Evolutionary conservation across 2,329 filamentous ascomycete species (phyloP), one percentile per base, ranked within the genome.

Genomic region (Onygena corvina): DNA sequence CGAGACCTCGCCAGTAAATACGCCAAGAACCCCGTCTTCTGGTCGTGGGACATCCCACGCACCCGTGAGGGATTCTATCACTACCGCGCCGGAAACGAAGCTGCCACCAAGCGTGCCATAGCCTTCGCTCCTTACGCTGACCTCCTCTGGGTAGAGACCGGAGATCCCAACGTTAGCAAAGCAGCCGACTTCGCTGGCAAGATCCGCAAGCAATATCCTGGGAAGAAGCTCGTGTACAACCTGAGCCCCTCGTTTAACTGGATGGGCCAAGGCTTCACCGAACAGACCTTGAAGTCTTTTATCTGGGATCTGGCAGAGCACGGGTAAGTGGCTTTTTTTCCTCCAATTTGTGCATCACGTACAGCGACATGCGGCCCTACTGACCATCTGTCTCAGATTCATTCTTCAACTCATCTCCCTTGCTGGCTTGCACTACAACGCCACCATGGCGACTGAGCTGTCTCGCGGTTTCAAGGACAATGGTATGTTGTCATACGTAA

Each of bases 401-500:
- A 73, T 80, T 20, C 67, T 83, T 49, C 79, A 83, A 65, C 68
- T 83, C 35, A 80, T 83, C 55, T 79, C 76, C 5, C 68, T 82
- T 2, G 79, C 79, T 1, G 79, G 79, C 16, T 60, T 83, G n/a
- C 79, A 83, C 61, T 74, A 69, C 29, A 81, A 75, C 2, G 79
- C 79, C 2, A 80, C 77, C 1, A 76, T 81, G 36, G 79, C 76
- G 0, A 73, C 81, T 51, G 86, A 95, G 69, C 74, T 98, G 14
- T 84, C 87, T 7, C 78, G 78, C 52, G 77, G 74, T 4, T 98
- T 94, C 72, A 93, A 87, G 71, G 77, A 81, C 11, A 84, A 95
- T 49, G 92, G 92, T 49, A 98, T 98, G 92, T 76, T 92, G 60
- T 90, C 92, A 0, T 98, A 98, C 61, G 92, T 96, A n/a, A 85